Base-by-base conservation (phyloP, 352 stramenopile genomes). In the Achlya hypogyna region DNA sequence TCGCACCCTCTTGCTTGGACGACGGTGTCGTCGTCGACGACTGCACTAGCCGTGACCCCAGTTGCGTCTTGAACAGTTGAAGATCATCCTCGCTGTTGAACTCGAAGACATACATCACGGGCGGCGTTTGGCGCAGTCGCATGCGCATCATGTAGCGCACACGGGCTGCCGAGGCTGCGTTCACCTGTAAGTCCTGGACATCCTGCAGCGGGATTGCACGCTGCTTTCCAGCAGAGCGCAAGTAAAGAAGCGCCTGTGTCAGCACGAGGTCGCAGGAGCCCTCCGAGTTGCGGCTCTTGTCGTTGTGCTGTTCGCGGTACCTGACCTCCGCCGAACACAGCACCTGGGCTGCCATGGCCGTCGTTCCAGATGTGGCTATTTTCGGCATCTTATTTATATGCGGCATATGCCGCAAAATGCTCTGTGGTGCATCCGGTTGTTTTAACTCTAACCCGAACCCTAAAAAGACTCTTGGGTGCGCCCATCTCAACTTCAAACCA, bases 161-260 rank as follows among this genome's bases (percentile, higher is more conserved):
- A 9, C 22, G 22, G 8, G 35, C 20, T 25, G 38, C 59, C 18
- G 35, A 58, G 6, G 60, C 20, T 3, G 60, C 45, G 35, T 67
- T 67, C 32, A 67, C 60, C 23, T 67, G 60, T 18, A 67, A 23
- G 35, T 67, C 60, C 32, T 67, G 60, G 22, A 67, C 59, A 34
- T 67, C 60, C 34, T 67, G 51, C 32, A 67, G 51, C 34, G 42
- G 38, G 23, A 67, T 67, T 8, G 60, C 23, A 34, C 51, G 42
- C 43, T 67, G 49, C 49, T 56, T 56, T 12, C 10, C 49, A n/a
- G 10, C 25, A 10, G 49, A 56, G 31, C 49, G 49, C 25, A 56
- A n/a, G 31, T 10, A 56, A 10, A 56, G 49, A 1, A 10, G 10
- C 25, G n/a, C 4, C 10, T 2, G 49, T 16, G 49, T 56, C 10